Evolutionary conservation across 345 rosid species (phyloP).

Genomic region (Linum usitatissimum): DNA sequence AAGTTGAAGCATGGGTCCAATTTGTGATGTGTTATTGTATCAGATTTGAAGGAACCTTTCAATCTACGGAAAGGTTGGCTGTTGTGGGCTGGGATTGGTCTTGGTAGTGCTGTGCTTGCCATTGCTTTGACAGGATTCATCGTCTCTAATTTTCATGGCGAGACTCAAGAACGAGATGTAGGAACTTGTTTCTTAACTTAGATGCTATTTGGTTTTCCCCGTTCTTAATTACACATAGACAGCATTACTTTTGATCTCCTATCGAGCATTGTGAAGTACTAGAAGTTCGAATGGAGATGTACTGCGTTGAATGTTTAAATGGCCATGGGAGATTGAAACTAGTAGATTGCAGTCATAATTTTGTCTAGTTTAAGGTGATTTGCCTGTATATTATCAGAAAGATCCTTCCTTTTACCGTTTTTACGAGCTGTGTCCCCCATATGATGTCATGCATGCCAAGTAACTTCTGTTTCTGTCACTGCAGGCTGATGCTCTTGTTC

Average conservation of each 20-base stretch:
- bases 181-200: slow-evolving; percentile 10
- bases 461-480: slow-evolving; percentile 8
- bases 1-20: neutral
- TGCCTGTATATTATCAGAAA: neutral
- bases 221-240: too few species aligned
- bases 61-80: slow-evolving; percentile 51
- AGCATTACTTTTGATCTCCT: too few species aligned
- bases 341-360: neutral
- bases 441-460: neutral
- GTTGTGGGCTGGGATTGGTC: slow-evolving; percentile 56
- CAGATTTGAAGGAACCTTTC: slow-evolving; percentile 69
- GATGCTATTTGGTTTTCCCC: neutral
- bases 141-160: slow-evolving; percentile 39
- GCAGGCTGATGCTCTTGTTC: slow-evolving; percentile 63
- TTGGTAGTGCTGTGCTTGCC: slow-evolving; percentile 38
- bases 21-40: slow-evolving; percentile 6
- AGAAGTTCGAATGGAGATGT: neutral
- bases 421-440: neutral
- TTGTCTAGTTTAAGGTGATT: neutral
- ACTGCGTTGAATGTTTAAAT: neutral
- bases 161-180: slow-evolving; percentile 57
- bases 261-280: neutral
- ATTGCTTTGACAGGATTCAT: slow-evolving; percentile 35
- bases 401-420: neutral
- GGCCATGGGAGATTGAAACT: neutral